Evolutionary conservation across 2,329 filamentous ascomycete genomes (phyloP), one percentile per base, ranked within the genome.

Genomic region (Penicillium frequentans): DNA sequence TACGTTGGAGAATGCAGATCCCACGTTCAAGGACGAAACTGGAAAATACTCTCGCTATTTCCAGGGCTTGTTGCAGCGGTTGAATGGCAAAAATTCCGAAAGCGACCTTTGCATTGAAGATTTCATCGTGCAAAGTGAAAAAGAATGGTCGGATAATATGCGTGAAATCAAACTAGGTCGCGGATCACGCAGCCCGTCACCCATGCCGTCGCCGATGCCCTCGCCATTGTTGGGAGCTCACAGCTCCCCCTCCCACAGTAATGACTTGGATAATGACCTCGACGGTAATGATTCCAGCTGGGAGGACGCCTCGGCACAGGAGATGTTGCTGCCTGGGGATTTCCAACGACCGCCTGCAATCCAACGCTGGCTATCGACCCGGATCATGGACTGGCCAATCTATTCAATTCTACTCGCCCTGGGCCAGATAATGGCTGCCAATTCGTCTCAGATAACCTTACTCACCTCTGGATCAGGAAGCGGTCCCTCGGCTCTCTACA

Each of bases 381-480:
- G 84, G 49, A 70, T 86, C 52, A 82, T 82, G 26, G 84, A 86
- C 64, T 87, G 85, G 85, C 86, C 85, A 0, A 66, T 87, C n/a
- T 88, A 88, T 67, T 81, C 83, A 4, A 79, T 87, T 61, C 76
- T 87, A 47, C 78, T 88, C 21, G 84, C 84, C 5, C 75, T 86
- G 46, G 83, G 84, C 33, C 85, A 88, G 64, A 83, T 88, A 60
- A 82, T 88, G 47, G 84, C 85, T 1, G 83, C 84, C 55, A 87
- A 86, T 70, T 87, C 84, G 0, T 87, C 87, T 73, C 86, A 89
- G 67, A 86, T 89, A 67, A 87, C 85, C 24, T 26, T 26, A 1
- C 77, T 89, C n/a, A 86, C 84, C 0, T 86, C 86, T n/a, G 81
- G 85, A 63, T 77, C 85, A 27, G 85, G 84, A 62, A 78, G 87